A percentile compares a stretch with the other conserved stretches of the same genome.
phyloP scores from a whole-genome alignment of 1,284 basidiomycete genomes.

The Ganoderma sinense region DNA sequence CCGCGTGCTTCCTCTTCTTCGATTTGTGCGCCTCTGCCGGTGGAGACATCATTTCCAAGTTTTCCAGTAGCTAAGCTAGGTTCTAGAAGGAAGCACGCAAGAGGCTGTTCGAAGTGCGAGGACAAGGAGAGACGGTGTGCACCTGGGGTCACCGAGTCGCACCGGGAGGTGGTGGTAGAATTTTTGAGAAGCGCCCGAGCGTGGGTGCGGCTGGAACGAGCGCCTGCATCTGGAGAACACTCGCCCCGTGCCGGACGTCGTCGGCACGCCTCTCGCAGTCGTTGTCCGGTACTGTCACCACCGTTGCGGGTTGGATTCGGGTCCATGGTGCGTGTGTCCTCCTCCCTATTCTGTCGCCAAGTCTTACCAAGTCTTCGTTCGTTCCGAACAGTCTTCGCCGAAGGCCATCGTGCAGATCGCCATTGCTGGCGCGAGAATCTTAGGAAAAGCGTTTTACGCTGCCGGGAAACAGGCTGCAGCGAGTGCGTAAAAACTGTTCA shows the following conservation, averaged over 20 bases:
- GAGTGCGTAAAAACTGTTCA: conserved; percentile 65
- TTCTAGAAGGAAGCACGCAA: background rate
- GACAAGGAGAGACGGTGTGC: background rate
- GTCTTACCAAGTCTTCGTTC: background rate
- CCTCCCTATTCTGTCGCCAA: background rate
- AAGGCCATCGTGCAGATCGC: conserved; percentile 85
- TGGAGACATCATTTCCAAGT: conserved; percentile 32
- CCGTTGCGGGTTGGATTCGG: conserved; percentile 21
- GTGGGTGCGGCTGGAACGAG: conserved; percentile 12
- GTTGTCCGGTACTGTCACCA: conserved; percentile 29
- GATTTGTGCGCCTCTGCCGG: conserved; percentile 38
- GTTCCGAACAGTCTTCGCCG: conserved; percentile 67
- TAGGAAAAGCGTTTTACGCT: conserved; percentile 92
- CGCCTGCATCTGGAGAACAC: conserved; percentile 6
- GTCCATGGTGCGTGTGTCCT: conserved; percentile 24
- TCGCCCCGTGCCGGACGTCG: conserved; percentile 20
- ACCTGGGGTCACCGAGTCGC: background rate
- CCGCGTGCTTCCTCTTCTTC: conserved; percentile 63
- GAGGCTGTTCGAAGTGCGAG: background rate
- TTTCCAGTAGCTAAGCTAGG: background rate
- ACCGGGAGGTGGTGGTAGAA: conserved; percentile 19
- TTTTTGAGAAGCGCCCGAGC: conserved; percentile 27
- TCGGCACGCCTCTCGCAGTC: conserved; percentile 30
- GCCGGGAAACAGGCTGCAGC: conserved; percentile 93
- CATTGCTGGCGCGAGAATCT: conserved; percentile 81